Conservation (phyloP, 179 eudicot genomes). For the Camellia oleifera region DNA sequence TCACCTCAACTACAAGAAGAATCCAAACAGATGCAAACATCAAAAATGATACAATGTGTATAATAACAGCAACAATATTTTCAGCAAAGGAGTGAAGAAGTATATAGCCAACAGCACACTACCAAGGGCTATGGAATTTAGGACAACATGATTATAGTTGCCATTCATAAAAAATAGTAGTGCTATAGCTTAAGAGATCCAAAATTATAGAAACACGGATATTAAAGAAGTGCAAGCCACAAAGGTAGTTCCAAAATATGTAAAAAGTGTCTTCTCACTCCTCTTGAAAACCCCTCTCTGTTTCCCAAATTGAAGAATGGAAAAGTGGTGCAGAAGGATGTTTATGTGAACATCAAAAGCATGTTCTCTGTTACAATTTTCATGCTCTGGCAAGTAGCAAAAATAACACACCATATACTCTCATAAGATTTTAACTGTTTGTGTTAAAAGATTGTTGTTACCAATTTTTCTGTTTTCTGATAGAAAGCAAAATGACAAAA, state of each 20-base stretch:
- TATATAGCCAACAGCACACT: not conserved
- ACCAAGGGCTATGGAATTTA: not conserved
- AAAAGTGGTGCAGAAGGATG: not conserved
- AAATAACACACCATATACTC: not conserved
- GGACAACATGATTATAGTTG: not conserved
- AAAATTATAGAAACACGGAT: not conserved
- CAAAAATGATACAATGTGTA: not conserved
- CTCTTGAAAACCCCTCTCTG: not conserved
- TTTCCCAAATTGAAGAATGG: not conserved
- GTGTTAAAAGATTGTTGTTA: not conserved
- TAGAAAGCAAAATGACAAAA: not conserved
- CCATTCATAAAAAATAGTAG: not conserved
- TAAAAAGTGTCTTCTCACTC: not conserved
- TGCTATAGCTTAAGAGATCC: not conserved
- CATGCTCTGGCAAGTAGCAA: not conserved
- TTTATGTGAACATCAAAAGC: not conserved
- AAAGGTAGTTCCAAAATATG: not conserved
- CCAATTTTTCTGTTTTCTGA: not conserved
- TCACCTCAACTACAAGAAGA: constrained; percentile 71
- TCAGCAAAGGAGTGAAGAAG: not conserved
- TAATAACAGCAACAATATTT: not conserved
- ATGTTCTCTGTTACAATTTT: not conserved
- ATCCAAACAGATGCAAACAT: constrained; percentile 17
- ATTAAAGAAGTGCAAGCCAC: not conserved
- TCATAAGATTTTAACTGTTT: not conserved